phyloP scores from a whole-genome alignment of 805 yeast species.

The Wickerhamiella australiensis region DNA sequence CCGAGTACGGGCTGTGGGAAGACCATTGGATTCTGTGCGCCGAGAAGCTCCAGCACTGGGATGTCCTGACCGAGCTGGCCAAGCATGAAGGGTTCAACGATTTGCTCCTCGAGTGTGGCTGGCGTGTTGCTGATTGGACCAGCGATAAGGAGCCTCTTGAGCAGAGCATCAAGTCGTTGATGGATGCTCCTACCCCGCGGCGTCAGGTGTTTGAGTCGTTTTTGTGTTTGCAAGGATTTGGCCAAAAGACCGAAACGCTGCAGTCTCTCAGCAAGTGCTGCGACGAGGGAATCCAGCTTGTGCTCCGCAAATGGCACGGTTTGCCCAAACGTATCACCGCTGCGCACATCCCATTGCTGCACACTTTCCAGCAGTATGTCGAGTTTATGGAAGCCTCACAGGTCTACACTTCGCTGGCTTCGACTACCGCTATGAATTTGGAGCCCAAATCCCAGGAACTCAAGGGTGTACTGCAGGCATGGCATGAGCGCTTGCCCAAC shows the following conservation, averaged over 20 bases:
- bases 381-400: conserved; percentile 97
- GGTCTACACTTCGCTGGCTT: conserved; percentile 72
- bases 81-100: conserved; percentile 98
- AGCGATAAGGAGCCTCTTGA: conserved; percentile 89
- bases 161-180: conserved; percentile 85
- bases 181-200: conserved; percentile 98
- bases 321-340: conserved; percentile 53
- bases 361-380: conserved; percentile 92
- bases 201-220: conserved; percentile 93
- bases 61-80: conserved; percentile 86
- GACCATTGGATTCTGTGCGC: conserved; percentile 98
- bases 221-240: conserved; percentile 81
- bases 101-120: conserved; percentile 90
- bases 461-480: conserved; percentile 86
- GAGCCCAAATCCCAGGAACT: conserved; percentile 90
- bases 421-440: conserved; percentile 83
- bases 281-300: conserved; percentile 92
- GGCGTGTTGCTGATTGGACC: conserved; percentile 99
- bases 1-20: conserved; percentile 94
- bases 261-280: conserved; percentile 76
- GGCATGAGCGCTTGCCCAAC: conserved; percentile 96
- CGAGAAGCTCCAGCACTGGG: conserved; percentile 97
- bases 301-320: conserved; percentile 85
- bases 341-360: conserved; percentile 82
- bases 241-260: conserved; percentile 76